phyloP scores from a whole-genome alignment of 1,284 basidiomycete genomes.

The Ceratobasidium sp. region DNA sequence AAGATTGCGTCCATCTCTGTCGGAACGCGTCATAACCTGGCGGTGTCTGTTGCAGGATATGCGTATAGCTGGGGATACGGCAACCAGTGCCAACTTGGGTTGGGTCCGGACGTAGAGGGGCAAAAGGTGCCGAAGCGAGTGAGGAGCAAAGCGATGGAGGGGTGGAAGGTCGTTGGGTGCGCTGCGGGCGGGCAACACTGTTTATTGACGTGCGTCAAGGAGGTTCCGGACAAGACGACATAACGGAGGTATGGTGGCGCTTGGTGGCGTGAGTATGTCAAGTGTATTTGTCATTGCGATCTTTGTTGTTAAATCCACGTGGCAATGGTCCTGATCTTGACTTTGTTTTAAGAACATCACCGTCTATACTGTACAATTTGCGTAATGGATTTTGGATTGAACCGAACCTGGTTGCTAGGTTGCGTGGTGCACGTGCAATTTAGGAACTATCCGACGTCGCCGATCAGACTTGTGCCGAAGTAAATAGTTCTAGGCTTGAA shows the following conservation, averaged over 20 bases:
- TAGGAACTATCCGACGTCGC: not conserved
- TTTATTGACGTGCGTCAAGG: constrained; percentile 50
- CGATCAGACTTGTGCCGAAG: too few species aligned
- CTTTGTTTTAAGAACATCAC: not conserved
- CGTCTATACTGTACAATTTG: not conserved
- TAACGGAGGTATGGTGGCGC: not conserved
- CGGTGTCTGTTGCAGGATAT: constrained; percentile 64
- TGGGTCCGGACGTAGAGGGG: constrained; percentile 58
- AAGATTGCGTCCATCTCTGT: constrained; percentile 63
- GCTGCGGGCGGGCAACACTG: constrained; percentile 63
- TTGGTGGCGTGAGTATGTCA: not conserved
- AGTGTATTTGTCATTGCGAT: constrained; percentile 1
- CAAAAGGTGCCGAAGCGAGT: constrained; percentile 47
- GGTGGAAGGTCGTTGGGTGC: constrained; percentile 57
- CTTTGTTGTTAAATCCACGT: not conserved
- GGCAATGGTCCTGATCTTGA: not conserved
- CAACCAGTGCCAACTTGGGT: constrained; percentile 61
- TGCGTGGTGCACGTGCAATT: not conserved
- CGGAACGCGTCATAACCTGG: constrained; percentile 66
- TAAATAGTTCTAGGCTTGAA: too few species aligned
- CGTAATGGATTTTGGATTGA: constrained; percentile 4
- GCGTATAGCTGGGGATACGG: constrained; percentile 69
- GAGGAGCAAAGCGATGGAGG: constrained; percentile 55
- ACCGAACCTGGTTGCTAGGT: constrained; percentile 12
- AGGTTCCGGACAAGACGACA: not conserved